These are phyloP conservation scores for Mediolabrus comicus DNA, from an alignment of 108 stramenopile genomes.

Conservation along the genomic window DNA sequence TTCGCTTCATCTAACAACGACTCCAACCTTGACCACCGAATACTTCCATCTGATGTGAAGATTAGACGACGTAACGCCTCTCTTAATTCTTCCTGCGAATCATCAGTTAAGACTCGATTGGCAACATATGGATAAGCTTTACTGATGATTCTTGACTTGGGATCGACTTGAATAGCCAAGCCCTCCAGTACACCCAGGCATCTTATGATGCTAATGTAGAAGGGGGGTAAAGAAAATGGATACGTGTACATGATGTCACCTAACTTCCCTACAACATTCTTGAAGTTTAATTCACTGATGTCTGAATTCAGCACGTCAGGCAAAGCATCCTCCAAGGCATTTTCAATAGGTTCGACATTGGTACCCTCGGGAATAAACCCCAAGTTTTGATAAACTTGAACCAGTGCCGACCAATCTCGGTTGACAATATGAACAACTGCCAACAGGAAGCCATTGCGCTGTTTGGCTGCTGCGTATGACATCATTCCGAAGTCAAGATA, in stretches of 20 bases:
- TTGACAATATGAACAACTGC: conserved; percentile 98
- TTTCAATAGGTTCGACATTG: conserved; percentile 86
- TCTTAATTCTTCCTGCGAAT: conserved; percentile 77
- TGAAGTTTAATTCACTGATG: conserved; percentile 94
- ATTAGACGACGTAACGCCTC: conserved; percentile 81
- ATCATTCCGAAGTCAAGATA: conserved; percentile 97
- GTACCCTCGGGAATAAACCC: conserved; percentile 93
- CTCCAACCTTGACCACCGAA: conserved; percentile 92
- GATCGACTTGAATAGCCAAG: conserved; percentile 93
- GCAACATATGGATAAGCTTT: conserved; percentile 97
- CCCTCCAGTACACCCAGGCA: conserved; percentile 96
- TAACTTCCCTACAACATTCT: conserved; percentile 92
- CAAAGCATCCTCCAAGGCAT: conserved; percentile 84
- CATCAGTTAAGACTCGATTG: conserved; percentile 90
- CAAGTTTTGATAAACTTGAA: conserved; percentile 78
- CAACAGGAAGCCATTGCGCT: conserved; percentile 92
- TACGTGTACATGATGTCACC: conserved; percentile 97
- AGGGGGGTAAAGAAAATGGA: conserved; percentile 95
- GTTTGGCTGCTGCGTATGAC: conserved; percentile 82
- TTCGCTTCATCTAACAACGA: conserved; percentile 85
- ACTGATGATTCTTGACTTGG: conserved; percentile 83
- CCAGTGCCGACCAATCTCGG: conserved; percentile 89
- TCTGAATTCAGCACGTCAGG: conserved; percentile 94
- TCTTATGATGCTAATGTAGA: conserved; percentile 97
- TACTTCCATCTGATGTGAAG: conserved; percentile 75